These are phyloP conservation scores for Arthrinium puccinioides DNA, from an alignment of 2,329 filamentous ascomycete genomes.

Conservation along the genomic window DNA sequence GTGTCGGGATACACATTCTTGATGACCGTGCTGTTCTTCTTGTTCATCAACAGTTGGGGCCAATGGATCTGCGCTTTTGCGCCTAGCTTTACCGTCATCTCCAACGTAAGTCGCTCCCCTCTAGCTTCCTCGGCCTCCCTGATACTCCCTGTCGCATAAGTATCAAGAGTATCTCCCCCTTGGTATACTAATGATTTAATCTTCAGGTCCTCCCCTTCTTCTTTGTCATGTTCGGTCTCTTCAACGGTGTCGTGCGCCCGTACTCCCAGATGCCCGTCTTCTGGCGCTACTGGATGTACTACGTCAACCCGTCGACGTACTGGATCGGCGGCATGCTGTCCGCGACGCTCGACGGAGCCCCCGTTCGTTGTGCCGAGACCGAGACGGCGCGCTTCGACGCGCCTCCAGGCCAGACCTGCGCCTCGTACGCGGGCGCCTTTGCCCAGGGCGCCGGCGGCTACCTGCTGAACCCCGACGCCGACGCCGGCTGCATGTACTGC, in stretches of 20 bases:
- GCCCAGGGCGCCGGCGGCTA: slow-evolving; percentile 48
- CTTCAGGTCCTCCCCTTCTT: slow-evolving; percentile 62
- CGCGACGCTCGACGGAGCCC: slow-evolving; percentile 47
- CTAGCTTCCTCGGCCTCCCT: too few species aligned
- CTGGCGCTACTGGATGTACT: slow-evolving; percentile 69
- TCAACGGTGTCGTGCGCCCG: slow-evolving; percentile 70
- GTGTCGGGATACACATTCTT: slow-evolving; percentile 70
- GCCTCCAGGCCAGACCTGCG: slow-evolving; percentile 58
- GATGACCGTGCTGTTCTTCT: slow-evolving; percentile 70
- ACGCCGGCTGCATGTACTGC: slow-evolving; percentile 60
- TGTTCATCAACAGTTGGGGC: slow-evolving; percentile 70
- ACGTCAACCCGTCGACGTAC: slow-evolving; percentile 61
- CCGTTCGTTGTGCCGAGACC: slow-evolving; percentile 37
- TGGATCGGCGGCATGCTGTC: slow-evolving; percentile 66
- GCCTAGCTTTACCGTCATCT: slow-evolving; percentile 70
- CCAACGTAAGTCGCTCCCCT: slow-evolving; percentile 43
- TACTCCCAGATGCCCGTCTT: slow-evolving; percentile 59
- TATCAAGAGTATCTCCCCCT: too few species aligned
- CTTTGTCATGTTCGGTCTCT: slow-evolving; percentile 69
- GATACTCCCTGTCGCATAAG: too few species aligned
- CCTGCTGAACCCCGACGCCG: slow-evolving; percentile 54
- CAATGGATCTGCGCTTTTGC: slow-evolving; percentile 83
- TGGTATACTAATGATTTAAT: too few species aligned
- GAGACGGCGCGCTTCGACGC: slow-evolving; percentile 44
- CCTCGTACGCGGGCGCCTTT: slow-evolving; percentile 55